Conservation (phyloP, 2,329 filamentous ascomycete genomes). For the Coccinonectria pachysandricola region DNA sequence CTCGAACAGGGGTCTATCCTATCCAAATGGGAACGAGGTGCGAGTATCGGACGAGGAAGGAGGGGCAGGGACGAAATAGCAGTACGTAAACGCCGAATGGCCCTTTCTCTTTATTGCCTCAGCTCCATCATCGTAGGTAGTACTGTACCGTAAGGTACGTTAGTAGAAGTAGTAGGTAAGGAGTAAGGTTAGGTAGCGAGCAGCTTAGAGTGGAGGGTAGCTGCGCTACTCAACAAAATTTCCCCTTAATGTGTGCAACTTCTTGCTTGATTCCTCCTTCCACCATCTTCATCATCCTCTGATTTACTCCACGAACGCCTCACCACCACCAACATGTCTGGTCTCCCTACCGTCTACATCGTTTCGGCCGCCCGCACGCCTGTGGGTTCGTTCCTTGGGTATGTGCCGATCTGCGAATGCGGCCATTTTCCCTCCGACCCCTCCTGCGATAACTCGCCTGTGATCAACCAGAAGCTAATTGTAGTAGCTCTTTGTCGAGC, state of each 20-base stretch:
- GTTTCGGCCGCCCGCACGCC: slow-evolving; percentile 87
- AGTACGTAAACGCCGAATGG: too few species aligned
- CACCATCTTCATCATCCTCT: slow-evolving; percentile 1
- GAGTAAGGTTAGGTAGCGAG: too few species aligned
- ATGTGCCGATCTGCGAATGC: slow-evolving; percentile 13
- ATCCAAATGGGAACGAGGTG: too few species aligned
- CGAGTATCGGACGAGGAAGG: too few species aligned
- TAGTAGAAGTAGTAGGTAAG: too few species aligned
- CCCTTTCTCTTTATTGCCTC: too few species aligned
- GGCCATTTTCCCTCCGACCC: neutral
- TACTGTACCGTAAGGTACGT: too few species aligned
- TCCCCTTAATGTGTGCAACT: slow-evolving; percentile 4
- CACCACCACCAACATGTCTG: slow-evolving; percentile 51
- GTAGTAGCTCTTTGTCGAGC: slow-evolving; percentile 70
- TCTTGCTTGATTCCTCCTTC: slow-evolving; percentile 5
- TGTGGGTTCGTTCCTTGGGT: slow-evolving; percentile 91
- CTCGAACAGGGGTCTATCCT: too few species aligned
- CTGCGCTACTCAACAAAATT: slow-evolving; percentile 8
- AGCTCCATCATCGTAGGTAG: too few species aligned
- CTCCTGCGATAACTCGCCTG: slow-evolving; percentile 2
- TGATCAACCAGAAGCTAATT: slow-evolving; percentile 9
- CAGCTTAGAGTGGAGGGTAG: too few species aligned
- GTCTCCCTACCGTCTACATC: slow-evolving; percentile 85
- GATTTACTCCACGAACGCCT: slow-evolving; percentile 12
- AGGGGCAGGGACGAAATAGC: too few species aligned